phyloP scores from a whole-genome alignment of 202 grass and related monocot species.

The Cymbopogon flexuosus region DNA sequence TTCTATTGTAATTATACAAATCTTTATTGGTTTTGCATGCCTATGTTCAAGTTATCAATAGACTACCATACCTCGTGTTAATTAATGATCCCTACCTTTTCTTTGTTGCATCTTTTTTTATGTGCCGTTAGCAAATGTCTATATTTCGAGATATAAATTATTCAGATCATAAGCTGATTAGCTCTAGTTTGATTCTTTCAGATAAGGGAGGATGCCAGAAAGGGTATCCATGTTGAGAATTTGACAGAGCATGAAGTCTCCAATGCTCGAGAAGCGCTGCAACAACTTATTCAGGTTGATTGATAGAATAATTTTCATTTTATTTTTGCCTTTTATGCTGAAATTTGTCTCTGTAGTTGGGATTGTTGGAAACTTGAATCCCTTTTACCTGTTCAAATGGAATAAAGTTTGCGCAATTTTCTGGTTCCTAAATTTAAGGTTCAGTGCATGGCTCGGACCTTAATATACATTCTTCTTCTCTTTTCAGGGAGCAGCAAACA shows the following conservation, averaged over 20 bases:
- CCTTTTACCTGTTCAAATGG: neutral
- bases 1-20: neutral
- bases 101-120: neutral
- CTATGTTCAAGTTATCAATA: neutral
- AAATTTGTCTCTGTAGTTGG: neutral
- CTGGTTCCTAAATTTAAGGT: slow-evolving; percentile 3
- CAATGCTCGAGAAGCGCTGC: slow-evolving; percentile 89
- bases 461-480: slow-evolving; percentile 12
- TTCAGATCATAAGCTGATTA: too few relatives aligned
- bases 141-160: too few relatives aligned
- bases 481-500: slow-evolving; percentile 83
- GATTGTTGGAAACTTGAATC: neutral
- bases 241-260: slow-evolving; percentile 76
- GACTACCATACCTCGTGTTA: neutral
- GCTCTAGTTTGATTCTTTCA: slow-evolving; percentile 25
- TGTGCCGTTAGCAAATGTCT: neutral
- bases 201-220: slow-evolving; percentile 95
- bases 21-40: neutral
- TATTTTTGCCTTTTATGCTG: neutral
- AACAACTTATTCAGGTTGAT: slow-evolving; percentile 51
- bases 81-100: neutral
- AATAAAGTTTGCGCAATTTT: neutral
- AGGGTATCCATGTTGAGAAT: slow-evolving; percentile 92
- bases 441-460: neutral
- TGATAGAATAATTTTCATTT: neutral